Conservation (phyloP, 306 rosid species). For the Spatholobus suberectus region DNA sequence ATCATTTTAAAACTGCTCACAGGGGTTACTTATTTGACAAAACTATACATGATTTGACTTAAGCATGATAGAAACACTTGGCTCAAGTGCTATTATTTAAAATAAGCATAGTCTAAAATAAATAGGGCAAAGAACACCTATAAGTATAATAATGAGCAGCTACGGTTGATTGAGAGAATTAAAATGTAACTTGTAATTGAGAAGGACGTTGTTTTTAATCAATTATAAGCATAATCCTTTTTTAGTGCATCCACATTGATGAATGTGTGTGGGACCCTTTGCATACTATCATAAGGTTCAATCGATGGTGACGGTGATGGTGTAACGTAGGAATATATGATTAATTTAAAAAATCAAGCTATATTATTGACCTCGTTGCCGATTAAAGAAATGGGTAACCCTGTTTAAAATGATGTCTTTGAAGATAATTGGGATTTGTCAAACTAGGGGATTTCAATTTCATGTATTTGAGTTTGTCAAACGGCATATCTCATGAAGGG, state of each 20-base stretch:
- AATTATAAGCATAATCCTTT: slow-evolving; percentile 42
- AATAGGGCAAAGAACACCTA: slow-evolving; percentile 29
- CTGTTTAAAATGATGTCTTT: slow-evolving; percentile 27
- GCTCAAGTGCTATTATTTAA: slow-evolving; percentile 38
- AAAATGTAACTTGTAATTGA: slow-evolving; percentile 39
- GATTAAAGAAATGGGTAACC: slow-evolving; percentile 5
- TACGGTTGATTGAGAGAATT: slow-evolving; percentile 34
- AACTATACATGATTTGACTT: slow-evolving; percentile 43
- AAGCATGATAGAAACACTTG: slow-evolving; percentile 39
- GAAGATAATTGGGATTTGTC: slow-evolving; percentile 58
- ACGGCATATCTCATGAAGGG: slow-evolving; percentile 50
- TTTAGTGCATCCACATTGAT: slow-evolving; percentile 50
- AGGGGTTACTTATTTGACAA: slow-evolving; percentile 31
- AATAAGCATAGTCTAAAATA: slow-evolving; percentile 23
- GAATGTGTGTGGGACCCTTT: slow-evolving; percentile 50
- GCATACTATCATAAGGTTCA: slow-evolving; percentile 43
- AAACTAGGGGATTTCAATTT: slow-evolving; percentile 32
- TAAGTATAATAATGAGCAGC: background rate
- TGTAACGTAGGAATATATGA: slow-evolving; percentile 37
- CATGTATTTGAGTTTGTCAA: slow-evolving; percentile 37
- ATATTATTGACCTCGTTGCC: slow-evolving; percentile 19
- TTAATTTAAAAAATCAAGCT: background rate
- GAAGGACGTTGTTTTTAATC: slow-evolving; percentile 54
- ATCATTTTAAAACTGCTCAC: slow-evolving; percentile 9
- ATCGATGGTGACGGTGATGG: slow-evolving; percentile 52